Evolutionary conservation across 2,329 filamentous ascomycete species (phyloP), one percentile per base, ranked within the genome.

Genomic region (Pseudogymnoascus sp.): DNA sequence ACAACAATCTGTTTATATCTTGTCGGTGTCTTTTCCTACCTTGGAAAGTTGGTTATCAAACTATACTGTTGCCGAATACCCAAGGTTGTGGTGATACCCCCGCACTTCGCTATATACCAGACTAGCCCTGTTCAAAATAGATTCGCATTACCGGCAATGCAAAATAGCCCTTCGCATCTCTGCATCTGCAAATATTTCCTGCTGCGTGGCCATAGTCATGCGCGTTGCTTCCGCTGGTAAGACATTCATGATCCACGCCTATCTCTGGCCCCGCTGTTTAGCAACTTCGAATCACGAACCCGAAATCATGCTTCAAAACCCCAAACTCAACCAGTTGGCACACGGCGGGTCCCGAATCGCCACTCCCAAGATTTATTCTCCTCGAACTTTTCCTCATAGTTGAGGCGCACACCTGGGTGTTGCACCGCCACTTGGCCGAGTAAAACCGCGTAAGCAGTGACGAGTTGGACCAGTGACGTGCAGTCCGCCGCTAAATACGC

Each of bases 391-490:
- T 17, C 33, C 17, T 33, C 27, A n/a, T 12, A 4, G 15, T 55
- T 55, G 48, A 55, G 48, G 48, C 48, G 29, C 48, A 55, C 48
- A 15, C 48, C 27, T 55, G 48, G n/a, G 27, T 9, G 48, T 33
- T 55, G 48, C 48, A 55, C 48, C 48, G 48, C 48, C 36, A 38
- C 58, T 39, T 27, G 58, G 13, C 58, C 58, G 12, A 31, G 33
- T 31, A 38, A 36, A 39, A n/a, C 58, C 58, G 58, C 58, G 58
- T 59, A 59, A 59, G 17, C 33, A 27, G 58, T 59, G 58, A 59
- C 58, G 58, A 59, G 48, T 55, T 55, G 29, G 29, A 21, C 48
- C 27, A 33, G 58, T 59, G 58, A 59, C 58, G 58, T 59, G 58
- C 33, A 31, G 58, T 41, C 36, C 31, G 48, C 48, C 58, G 58